Conservation (phyloP, 129 eudicot species). For the Centrapalus pauciflorus region DNA sequence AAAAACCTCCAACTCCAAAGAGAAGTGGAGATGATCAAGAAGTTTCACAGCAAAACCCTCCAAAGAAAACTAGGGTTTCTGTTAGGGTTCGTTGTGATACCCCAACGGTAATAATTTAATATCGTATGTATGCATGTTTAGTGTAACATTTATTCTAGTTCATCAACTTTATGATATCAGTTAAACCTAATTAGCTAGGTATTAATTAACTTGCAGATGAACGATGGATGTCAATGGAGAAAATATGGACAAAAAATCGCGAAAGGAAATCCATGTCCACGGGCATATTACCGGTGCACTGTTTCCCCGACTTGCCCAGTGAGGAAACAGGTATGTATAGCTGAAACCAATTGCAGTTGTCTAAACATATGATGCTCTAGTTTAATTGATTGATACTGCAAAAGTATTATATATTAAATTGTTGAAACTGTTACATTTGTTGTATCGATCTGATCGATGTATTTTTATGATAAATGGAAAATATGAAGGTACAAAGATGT, state of each 20-base stretch:
- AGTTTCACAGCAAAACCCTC: slow-evolving; percentile 60
- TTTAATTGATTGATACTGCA: background rate
- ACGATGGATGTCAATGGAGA: slow-evolving; percentile 96
- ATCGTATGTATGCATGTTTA: background rate
- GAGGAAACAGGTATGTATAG: slow-evolving; percentile 62
- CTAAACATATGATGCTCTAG: no score
- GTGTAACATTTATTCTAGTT: background rate
- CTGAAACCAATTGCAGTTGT: no score
- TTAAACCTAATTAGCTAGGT: background rate
- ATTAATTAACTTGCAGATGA: slow-evolving; percentile 44
- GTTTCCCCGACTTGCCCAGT: slow-evolving; percentile 87
- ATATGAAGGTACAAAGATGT: slow-evolving; percentile 75
- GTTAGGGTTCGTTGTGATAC: slow-evolving; percentile 93
- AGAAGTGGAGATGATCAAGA: slow-evolving; percentile 51
- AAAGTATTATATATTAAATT: background rate
- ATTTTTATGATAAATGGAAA: background rate
- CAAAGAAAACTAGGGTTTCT: slow-evolving; percentile 93
- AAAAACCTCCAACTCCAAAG: slow-evolving; percentile 34
- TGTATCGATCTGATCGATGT: background rate
- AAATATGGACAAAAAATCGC: slow-evolving; percentile 94
- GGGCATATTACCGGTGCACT: slow-evolving; percentile 91
- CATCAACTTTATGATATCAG: background rate
- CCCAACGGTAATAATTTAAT: slow-evolving; percentile 56
- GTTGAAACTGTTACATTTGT: background rate
- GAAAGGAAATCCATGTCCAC: slow-evolving; percentile 90